Percentiles rank a stretch among this genome's conserved stretches.
Evolutionary conservation across 2,329 filamentous ascomycete species (phyloP).

Genomic region (Claviceps spartinae): DNA sequence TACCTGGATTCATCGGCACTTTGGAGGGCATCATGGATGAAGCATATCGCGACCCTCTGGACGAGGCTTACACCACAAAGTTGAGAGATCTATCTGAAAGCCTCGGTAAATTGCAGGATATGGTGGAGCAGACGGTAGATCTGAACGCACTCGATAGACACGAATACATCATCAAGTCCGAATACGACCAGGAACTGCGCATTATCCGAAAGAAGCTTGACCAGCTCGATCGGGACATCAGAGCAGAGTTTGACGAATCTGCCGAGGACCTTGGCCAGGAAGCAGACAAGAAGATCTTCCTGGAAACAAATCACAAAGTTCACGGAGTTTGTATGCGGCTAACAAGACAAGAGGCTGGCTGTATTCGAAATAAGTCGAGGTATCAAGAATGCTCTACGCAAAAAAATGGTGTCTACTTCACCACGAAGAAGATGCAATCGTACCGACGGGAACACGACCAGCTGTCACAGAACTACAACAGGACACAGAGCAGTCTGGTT

Average conservation of each 20-base stretch:
- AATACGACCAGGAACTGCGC: slow-evolving; percentile 81
- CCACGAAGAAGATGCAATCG: slow-evolving; percentile 65
- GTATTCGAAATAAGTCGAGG: slow-evolving; percentile 78
- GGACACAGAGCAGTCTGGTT: slow-evolving; percentile 82
- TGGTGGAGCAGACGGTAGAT: slow-evolving; percentile 97
- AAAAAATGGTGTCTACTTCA: slow-evolving; percentile 98
- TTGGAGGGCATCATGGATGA: slow-evolving; percentile 94
- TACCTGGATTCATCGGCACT: slow-evolving; percentile 81
- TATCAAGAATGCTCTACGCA: slow-evolving; percentile 96
- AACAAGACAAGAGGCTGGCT: slow-evolving; percentile 79
- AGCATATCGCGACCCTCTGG: slow-evolving; percentile 73
- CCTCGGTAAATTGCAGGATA: slow-evolving; percentile 79
- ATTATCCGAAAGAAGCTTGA: slow-evolving; percentile 89
- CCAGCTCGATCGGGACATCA: slow-evolving; percentile 68
- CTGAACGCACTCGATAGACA: slow-evolving; percentile 90
- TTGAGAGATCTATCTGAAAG: slow-evolving; percentile 63
- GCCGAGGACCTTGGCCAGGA: slow-evolving; percentile 78
- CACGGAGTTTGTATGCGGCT: slow-evolving; percentile 95
- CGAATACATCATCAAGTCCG: slow-evolving; percentile 97
- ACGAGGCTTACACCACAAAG: slow-evolving; percentile 76
- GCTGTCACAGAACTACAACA: slow-evolving; percentile 85
- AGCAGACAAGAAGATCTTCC: slow-evolving; percentile 94
- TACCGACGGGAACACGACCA: slow-evolving; percentile 88
- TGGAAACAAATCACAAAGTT: slow-evolving; percentile 79
- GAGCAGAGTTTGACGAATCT: slow-evolving; percentile 63